A percentile compares a stretch with the other conserved stretches of the same genome.
Evolutionary conservation across 306 rosid genomes (phyloP).

Genomic region (Rosa rugosa): DNA sequence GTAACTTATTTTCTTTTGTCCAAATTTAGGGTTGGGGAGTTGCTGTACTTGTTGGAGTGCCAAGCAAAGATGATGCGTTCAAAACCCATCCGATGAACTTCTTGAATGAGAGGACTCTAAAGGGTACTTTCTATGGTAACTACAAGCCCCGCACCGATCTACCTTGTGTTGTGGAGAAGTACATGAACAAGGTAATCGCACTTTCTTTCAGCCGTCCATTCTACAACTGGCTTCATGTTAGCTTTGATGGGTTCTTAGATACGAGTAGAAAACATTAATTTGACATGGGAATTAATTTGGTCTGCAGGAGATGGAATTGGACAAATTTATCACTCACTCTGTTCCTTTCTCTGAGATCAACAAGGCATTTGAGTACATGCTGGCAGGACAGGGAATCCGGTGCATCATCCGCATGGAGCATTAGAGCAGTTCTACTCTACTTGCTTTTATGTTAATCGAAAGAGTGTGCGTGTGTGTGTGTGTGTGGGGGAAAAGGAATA

Average conservation of each 20-base stretch:
- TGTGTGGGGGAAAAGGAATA: no score
- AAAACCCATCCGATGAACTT: constrained; percentile 75
- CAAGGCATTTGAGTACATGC: constrained; percentile 78
- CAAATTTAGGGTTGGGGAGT: constrained; percentile 82
- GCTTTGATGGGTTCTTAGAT: background rate
- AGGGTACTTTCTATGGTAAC: constrained; percentile 92
- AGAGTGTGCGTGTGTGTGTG: background rate
- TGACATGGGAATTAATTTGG: background rate
- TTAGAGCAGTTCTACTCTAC: background rate
- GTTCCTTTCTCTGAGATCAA: constrained; percentile 65
- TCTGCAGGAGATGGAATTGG: constrained; percentile 70
- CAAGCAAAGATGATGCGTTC: constrained; percentile 80
- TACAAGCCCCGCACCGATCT: constrained; percentile 81
- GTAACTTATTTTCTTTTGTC: background rate
- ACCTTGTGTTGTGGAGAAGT: constrained; percentile 70
- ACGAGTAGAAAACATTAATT: background rate
- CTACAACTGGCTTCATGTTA: background rate
- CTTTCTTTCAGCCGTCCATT: no score
- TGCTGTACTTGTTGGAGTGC: constrained; percentile 93
- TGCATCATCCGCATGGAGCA: constrained; percentile 60
- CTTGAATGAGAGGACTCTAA: constrained; percentile 77
- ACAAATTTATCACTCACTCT: constrained; percentile 73
- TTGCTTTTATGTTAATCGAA: background rate
- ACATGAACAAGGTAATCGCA: constrained; percentile 52
- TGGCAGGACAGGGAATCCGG: constrained; percentile 63